A percentile compares a stretch with the other conserved stretches of the same genome.
phyloP scores from a whole-genome alignment of 192 early-diverging fungal species.

The Dispira simplex region DNA sequence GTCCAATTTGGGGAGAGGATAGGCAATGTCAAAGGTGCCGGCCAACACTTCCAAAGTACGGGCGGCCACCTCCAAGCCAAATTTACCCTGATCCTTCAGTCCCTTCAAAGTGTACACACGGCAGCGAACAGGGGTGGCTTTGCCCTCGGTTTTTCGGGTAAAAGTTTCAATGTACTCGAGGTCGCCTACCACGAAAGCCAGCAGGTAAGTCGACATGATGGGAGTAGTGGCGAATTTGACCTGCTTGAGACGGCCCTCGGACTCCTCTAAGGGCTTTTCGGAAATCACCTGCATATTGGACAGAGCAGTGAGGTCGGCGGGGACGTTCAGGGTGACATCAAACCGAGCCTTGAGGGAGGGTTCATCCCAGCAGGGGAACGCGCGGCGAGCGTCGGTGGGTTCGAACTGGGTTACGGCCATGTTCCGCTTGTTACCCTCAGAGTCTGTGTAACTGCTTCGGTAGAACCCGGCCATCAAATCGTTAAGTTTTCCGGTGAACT shows the following conservation, averaged over 20 bases:
- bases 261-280: conserved; percentile 36
- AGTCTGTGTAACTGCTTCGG: conserved; percentile 58
- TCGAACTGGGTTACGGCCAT: conserved; percentile 94
- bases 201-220: conserved; percentile 83
- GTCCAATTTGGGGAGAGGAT: conserved; percentile 86
- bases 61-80: conserved; percentile 65
- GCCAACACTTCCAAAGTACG: conserved; percentile 70
- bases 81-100: conserved; percentile 59
- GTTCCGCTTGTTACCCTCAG: conserved; percentile 38
- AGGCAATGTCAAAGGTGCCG: conserved; percentile 69
- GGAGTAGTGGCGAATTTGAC: conserved; percentile 84
- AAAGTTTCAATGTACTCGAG: conserved; percentile 80
- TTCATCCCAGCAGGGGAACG: conserved; percentile 98
- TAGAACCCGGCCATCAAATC: conserved; percentile 95
- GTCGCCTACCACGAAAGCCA: conserved; percentile 88
- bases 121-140: conserved; percentile 40
- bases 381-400: conserved; percentile 76
- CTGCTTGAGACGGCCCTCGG: conserved; percentile 41
- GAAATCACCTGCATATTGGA: conserved; percentile 83
- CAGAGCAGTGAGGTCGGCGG: conserved; percentile 57
- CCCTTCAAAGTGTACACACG: conserved; percentile 80
- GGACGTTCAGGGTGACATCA: conserved; percentile 73
- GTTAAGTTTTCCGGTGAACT: conserved; percentile 52
- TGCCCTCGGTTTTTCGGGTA: conserved; percentile 44
- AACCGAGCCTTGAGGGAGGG: conserved; percentile 92